These are phyloP conservation scores for Penicillium sp. DNA, from an alignment of 2,329 filamentous ascomycete species.

Conservation along the genomic window DNA sequence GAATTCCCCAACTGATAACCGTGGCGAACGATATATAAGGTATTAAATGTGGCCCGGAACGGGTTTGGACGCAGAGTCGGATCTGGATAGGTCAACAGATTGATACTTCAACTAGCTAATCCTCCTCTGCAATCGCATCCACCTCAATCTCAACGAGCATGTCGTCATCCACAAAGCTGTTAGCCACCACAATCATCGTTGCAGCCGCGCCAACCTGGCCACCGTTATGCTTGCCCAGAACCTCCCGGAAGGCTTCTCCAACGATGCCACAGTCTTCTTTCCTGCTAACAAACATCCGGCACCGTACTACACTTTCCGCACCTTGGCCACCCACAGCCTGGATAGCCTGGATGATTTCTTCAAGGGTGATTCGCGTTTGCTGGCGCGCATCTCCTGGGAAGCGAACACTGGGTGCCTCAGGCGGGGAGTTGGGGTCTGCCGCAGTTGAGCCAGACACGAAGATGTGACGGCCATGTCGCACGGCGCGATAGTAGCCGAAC, in stretches of 20 bases:
- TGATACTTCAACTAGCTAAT: background rate
- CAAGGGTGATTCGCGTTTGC: slow-evolving; percentile 34
- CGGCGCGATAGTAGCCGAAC: slow-evolving; percentile 44
- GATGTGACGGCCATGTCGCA: slow-evolving; percentile 39
- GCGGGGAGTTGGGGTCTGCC: slow-evolving; percentile 34
- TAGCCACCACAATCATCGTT: slow-evolving; percentile 42
- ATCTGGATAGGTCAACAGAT: background rate
- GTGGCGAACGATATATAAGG: too few species aligned
- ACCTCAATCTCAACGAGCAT: slow-evolving; percentile 47
- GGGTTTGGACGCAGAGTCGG: too few species aligned
- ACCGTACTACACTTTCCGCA: slow-evolving; percentile 36
- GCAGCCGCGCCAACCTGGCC: slow-evolving; percentile 33
- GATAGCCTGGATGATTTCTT: slow-evolving; percentile 35
- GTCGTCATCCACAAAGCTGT: slow-evolving; percentile 39
- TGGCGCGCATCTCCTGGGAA: slow-evolving; percentile 35
- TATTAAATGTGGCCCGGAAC: too few species aligned
- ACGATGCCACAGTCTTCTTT: slow-evolving; percentile 34
- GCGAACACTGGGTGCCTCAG: slow-evolving; percentile 31
- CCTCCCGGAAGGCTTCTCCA: slow-evolving; percentile 32
- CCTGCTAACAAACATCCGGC: slow-evolving; percentile 39
- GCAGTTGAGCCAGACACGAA: slow-evolving; percentile 45
- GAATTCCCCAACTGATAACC: too few species aligned
- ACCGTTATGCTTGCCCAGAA: slow-evolving; percentile 29
- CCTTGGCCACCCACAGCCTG: slow-evolving; percentile 35
- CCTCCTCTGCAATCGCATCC: slow-evolving; percentile 35